Base-by-base conservation (phyloP, 257 asterid species). In the Perilla frutescens region DNA sequence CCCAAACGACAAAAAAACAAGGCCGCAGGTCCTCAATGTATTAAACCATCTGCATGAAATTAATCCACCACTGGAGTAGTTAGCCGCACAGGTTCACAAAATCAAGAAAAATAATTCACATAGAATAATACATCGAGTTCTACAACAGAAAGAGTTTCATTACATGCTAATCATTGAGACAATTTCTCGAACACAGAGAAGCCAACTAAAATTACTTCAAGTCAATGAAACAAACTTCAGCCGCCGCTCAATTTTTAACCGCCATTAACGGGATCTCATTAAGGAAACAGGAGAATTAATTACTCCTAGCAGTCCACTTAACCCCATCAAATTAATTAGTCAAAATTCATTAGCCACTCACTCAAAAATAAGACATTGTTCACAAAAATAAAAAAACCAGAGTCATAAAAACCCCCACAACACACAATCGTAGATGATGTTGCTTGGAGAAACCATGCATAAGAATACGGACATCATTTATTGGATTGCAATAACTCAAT, bases 31-130 rank as follows among this genome's bases (percentile, higher is more conserved):
- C 40, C 12, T 73, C 71, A 72, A 47, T 66, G 79, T 62, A 70
- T 77, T 31, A 69, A 44, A 55, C 76, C 70, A 26, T 48, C 84
- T 82, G 60, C 62, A 59, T 45, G 39, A 68, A 58, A 74, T 36
- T 70, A 76, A 60, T 13, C 20, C 3, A 67, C 41, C 8, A 50
- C 66, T 54, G 4, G 41, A 66, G 48, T 45, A 1, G 39, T 77
- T 39, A 41, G 39, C 50, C 39, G 20, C 20, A 59, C 29, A 56
- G 20, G 54, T 7, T 6, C 72, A 58, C 59, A 58, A 8, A 60
- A 51, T 45, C 11, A 76, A 12, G 40, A 13, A 72, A 31, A 59
- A 68, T 10, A 50, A 32, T 51, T 44, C 73, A 68, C 53, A 60
- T 3, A 43, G 36, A 34, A 74, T 37, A 72, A 34, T 34, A 34